These are phyloP conservation scores for Hypoxylon lenormandii DNA, from an alignment of 495 filamentous ascomycete genomes.

Conservation along the genomic window DNA sequence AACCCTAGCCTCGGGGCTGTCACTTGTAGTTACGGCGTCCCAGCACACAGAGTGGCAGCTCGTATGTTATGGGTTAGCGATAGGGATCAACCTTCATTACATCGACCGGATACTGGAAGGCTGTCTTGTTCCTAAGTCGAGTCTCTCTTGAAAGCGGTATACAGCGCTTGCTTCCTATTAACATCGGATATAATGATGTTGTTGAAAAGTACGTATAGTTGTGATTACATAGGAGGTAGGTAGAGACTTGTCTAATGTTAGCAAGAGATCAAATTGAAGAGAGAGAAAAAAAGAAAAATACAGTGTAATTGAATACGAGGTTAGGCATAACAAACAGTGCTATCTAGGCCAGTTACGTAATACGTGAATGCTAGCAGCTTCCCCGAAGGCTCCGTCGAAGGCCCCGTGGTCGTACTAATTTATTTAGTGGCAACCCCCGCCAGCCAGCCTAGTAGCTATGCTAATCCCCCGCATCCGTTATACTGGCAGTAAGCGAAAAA, in stretches of 20 bases:
- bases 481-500: neutral
- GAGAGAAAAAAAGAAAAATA: constrained; percentile 13
- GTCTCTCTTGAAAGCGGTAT: too few relatives aligned
- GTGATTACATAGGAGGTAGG: too few relatives aligned
- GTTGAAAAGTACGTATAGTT: too few relatives aligned
- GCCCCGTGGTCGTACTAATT: neutral
- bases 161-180: too few relatives aligned
- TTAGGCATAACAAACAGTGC: neutral
- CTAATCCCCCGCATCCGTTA: constrained; percentile 3
- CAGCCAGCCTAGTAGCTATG: neutral
- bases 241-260: too few relatives aligned
- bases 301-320: constrained; percentile 9
- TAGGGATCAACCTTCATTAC: neutral
- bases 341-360: neutral
- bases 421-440: constrained; percentile 3
- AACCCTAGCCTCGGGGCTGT: constrained; percentile 28
- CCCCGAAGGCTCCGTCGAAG: neutral
- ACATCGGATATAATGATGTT: too few relatives aligned
- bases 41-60: constrained; percentile 1
- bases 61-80: neutral
- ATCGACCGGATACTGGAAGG: constrained; percentile 1
- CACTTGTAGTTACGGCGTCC: constrained; percentile 1
- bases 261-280: constrained; percentile 10
- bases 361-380: neutral
- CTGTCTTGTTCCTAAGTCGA: neutral